Evolutionary conservation across 2,329 filamentous ascomycete genomes (phyloP).

Genomic region (Mycosphaerella arachidis): DNA sequence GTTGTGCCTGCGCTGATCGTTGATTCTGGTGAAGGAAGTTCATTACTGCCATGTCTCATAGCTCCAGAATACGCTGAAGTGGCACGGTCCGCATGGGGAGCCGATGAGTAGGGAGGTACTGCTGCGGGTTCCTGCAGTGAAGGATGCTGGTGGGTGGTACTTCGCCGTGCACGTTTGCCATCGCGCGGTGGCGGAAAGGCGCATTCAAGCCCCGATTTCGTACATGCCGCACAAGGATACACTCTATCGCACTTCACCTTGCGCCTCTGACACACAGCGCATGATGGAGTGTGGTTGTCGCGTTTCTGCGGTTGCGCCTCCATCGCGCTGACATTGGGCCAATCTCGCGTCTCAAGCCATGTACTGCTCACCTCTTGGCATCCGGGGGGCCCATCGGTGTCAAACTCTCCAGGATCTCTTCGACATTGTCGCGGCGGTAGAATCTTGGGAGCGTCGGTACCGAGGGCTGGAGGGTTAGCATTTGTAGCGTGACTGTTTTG

Average conservation of each 20-base stretch:
- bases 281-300: conserved; percentile 27
- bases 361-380: not conserved
- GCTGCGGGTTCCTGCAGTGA: conserved; percentile 6
- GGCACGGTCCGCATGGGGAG: conserved; percentile 9
- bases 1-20: conserved; percentile 12
- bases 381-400: not conserved
- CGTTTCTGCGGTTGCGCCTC: conserved; percentile 11
- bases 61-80: conserved; percentile 1
- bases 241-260: conserved; percentile 27
- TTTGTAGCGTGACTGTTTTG: not conserved
- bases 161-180: conserved; percentile 19
- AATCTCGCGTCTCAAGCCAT: not conserved
- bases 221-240: conserved; percentile 23
- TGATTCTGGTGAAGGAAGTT: conserved; percentile 17
- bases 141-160: conserved; percentile 9
- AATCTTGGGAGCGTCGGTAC: not conserved
- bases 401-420: not conserved
- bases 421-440: not conserved
- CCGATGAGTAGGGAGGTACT: conserved; percentile 1
- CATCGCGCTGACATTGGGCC: not conserved
- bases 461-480: not conserved
- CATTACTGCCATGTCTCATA: conserved; percentile 7
- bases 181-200: conserved; percentile 15
- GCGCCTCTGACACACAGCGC: conserved; percentile 24
- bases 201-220: conserved; percentile 26